A percentile compares a stretch with the other conserved stretches of the same genome.
Conservation (phyloP, 768 basidiomycete genomes). For the Porpolomopsis calyptriformis region DNA sequence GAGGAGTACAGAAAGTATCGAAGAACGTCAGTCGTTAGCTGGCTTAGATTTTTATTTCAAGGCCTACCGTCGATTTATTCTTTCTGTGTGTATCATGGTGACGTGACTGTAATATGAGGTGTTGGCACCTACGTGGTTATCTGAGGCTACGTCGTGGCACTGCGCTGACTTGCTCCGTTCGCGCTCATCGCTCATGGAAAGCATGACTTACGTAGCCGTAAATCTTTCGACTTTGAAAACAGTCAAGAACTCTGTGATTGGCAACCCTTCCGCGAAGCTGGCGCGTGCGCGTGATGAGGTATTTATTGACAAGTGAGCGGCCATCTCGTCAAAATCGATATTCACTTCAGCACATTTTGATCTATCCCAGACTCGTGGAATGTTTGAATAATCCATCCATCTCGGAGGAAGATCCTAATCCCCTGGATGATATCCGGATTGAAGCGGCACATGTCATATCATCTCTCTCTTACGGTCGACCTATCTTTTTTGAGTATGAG, state of each 20-base stretch:
- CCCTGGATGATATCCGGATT: conserved; percentile 44
- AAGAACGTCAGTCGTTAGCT: too few relatives aligned
- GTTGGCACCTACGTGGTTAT: too few relatives aligned
- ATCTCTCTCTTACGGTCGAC: conserved; percentile 57
- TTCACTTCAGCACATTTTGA: background rate
- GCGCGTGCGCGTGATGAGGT: conserved; percentile 43
- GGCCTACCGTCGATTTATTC: too few relatives aligned
- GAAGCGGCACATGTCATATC: conserved; percentile 70
- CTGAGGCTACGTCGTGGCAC: too few relatives aligned
- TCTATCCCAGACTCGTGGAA: conserved; percentile 43
- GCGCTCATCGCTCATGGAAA: background rate
- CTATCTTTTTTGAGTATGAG: background rate
- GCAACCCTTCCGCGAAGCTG: conserved; percentile 65
- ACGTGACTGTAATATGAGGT: too few relatives aligned
- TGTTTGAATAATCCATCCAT: conserved; percentile 37
- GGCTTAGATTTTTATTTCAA: too few relatives aligned
- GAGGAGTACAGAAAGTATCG: too few relatives aligned
- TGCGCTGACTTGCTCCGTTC: too few relatives aligned
- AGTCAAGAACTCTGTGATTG: conserved; percentile 68
- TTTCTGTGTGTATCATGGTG: too few relatives aligned
- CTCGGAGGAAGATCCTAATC: conserved; percentile 24
- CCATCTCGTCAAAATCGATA: background rate
- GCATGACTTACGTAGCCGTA: conserved; percentile 19
- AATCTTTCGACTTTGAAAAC: conserved; percentile 32
- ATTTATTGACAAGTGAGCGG: conserved; percentile 45